Conservation (phyloP, 805 yeast genomes). For the Suhomyces pyralidae region DNA sequence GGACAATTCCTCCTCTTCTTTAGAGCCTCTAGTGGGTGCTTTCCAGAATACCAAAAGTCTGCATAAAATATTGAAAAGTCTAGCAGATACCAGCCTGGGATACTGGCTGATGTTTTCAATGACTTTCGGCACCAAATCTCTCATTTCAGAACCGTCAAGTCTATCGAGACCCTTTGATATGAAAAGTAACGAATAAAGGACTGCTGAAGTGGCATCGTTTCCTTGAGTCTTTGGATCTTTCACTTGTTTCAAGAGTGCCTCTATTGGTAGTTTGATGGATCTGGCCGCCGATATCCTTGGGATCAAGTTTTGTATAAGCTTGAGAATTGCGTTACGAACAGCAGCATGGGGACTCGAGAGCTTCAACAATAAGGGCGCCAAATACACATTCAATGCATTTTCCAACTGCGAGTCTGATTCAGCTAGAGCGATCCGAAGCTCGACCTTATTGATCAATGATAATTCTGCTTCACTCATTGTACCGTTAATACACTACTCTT, state of each 20-base stretch:
- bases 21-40: slow-evolving; percentile 46
- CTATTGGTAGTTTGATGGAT: slow-evolving; percentile 59
- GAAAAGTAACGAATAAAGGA: slow-evolving; percentile 62
- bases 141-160: slow-evolving; percentile 35
- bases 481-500: neutral
- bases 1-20: slow-evolving; percentile 37
- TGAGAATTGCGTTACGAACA: slow-evolving; percentile 66
- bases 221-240: slow-evolving; percentile 46
- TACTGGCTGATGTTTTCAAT: slow-evolving; percentile 44
- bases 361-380: slow-evolving; percentile 77
- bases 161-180: slow-evolving; percentile 67
- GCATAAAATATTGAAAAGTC: slow-evolving; percentile 60
- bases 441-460: slow-evolving; percentile 70
- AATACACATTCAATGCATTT: slow-evolving; percentile 53
- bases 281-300: slow-evolving; percentile 61
- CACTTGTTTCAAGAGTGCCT: slow-evolving; percentile 61
- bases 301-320: slow-evolving; percentile 62
- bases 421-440: slow-evolving; percentile 76
- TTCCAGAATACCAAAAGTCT: slow-evolving; percentile 50
- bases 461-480: slow-evolving; percentile 47
- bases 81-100: slow-evolving; percentile 42
- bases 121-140: slow-evolving; percentile 45
- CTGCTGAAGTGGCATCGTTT: slow-evolving; percentile 47
- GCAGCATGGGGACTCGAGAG: slow-evolving; percentile 64
- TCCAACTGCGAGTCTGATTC: slow-evolving; percentile 64